These are phyloP conservation scores for Bertia moriformis DNA, from an alignment of 2,329 filamentous ascomycete genomes.

Conservation along the genomic window DNA sequence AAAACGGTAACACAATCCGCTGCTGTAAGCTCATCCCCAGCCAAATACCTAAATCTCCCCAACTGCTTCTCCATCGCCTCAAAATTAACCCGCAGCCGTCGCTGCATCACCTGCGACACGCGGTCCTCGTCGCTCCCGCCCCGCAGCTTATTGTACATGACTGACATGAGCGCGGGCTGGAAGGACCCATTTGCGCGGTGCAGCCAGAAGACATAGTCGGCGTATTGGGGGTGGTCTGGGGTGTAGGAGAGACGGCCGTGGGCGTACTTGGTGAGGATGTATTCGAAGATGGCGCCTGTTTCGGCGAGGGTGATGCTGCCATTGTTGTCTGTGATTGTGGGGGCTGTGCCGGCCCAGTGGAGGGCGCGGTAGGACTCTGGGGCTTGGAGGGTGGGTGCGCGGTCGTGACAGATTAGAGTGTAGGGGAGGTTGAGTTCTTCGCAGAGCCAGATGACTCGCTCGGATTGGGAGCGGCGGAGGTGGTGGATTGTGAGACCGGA, in stretches of 20 bases:
- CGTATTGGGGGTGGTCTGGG: conserved; percentile 27
- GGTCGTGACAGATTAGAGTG: conserved; percentile 2
- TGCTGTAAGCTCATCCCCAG: conserved; percentile 44
- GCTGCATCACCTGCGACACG: conserved; percentile 12
- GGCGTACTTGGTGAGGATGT: conserved; percentile 39
- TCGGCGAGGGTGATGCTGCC: conserved; percentile 39
- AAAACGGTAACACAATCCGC: conserved; percentile 54
- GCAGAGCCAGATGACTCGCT: conserved; percentile 49
- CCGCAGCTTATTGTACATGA: not conserved
- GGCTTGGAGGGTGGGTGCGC: not conserved
- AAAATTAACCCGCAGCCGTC: conserved; percentile 21
- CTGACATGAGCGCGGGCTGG: conserved; percentile 16
- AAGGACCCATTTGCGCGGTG: conserved; percentile 37
- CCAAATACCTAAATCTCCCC: conserved; percentile 38
- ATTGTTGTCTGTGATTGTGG: conserved; percentile 43
- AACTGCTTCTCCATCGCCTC: conserved; percentile 32
- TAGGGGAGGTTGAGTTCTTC: conserved; percentile 48
- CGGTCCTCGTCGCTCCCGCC: conserved; percentile 10
- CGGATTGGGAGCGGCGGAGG: conserved; percentile 43
- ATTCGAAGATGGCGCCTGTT: conserved; percentile 43
- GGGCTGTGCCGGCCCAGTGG: conserved; percentile 37
- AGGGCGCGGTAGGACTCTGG: conserved; percentile 21
- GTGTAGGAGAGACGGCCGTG: conserved; percentile 28
- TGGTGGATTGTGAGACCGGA: conserved; percentile 32
- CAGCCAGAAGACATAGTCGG: conserved; percentile 51